These are phyloP conservation scores for Apiospora koreana DNA, from an alignment of 2,329 filamentous ascomycete genomes.

Conservation along the genomic window DNA sequence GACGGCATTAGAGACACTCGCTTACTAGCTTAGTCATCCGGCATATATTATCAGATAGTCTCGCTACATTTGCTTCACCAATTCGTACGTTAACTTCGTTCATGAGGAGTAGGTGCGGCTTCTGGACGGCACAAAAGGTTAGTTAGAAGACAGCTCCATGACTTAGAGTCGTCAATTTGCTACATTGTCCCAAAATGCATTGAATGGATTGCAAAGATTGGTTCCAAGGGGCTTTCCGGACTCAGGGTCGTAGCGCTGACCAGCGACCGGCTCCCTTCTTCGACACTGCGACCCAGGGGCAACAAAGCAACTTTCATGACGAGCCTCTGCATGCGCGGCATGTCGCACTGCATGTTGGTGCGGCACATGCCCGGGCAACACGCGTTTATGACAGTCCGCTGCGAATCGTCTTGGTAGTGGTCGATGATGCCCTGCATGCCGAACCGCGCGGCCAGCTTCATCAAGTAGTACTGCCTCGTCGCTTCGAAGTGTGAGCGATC, in stretches of 20 bases:
- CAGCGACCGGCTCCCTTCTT: neutral
- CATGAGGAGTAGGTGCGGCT: too few relatives aligned
- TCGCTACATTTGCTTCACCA: too few relatives aligned
- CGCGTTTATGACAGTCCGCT: neutral
- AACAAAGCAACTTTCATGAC: neutral
- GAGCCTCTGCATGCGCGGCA: neutral
- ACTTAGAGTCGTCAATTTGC: too few relatives aligned
- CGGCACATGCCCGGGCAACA: neutral
- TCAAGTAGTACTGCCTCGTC: conserved; percentile 28
- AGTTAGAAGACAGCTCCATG: too few relatives aligned
- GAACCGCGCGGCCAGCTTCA: conserved; percentile 35
- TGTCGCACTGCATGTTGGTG: neutral
- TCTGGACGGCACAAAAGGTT: too few relatives aligned
- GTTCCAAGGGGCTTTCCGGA: too few relatives aligned
- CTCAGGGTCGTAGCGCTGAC: neutral
- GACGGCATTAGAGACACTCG: too few relatives aligned
- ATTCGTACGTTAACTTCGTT: too few relatives aligned
- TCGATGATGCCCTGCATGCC: conserved; percentile 31
- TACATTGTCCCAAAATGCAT: too few relatives aligned
- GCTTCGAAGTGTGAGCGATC: conserved; percentile 21
- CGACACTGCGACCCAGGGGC: neutral
- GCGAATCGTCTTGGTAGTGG: neutral
- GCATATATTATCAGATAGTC: too few relatives aligned
- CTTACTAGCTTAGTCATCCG: too few relatives aligned
- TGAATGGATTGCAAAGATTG: too few relatives aligned